These are phyloP conservation scores for Blastobotrys mokoenaii DNA, from an alignment of 805 yeast genomes.

Conservation along the genomic window DNA sequence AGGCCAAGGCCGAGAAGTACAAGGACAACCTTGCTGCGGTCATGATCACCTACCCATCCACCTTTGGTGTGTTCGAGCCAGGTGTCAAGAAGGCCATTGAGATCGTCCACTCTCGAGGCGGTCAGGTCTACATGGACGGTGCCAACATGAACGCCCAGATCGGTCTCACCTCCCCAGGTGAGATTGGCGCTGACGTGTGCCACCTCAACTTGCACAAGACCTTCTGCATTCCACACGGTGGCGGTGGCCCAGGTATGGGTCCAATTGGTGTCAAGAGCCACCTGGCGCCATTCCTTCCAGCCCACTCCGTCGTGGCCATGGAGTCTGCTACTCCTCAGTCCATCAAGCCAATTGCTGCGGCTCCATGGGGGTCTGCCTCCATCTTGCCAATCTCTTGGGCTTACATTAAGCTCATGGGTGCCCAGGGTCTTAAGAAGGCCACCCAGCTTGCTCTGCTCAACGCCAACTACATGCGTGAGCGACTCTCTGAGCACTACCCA, in stretches of 20 bases:
- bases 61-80: conserved; percentile 94
- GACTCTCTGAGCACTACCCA: conserved; percentile 60
- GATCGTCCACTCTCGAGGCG: conserved; percentile 79
- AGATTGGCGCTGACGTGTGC: conserved; percentile 96
- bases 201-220: conserved; percentile 96
- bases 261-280: conserved; percentile 90
- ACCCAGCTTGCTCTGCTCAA: conserved; percentile 86
- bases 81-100: conserved; percentile 78
- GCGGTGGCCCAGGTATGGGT: conserved; percentile 99
- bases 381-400: conserved; percentile 91
- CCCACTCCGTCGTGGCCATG: conserved; percentile 54
- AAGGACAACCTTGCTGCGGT: conserved; percentile 70
- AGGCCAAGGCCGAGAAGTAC: conserved; percentile 62
- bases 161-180: conserved; percentile 95
- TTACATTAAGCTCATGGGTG: conserved; percentile 91
- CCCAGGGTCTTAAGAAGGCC: conserved; percentile 72
- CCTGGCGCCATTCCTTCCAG: conserved; percentile 73
- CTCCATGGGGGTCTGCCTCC: conserved; percentile 93
- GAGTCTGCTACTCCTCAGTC: conserved; percentile 34
- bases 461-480: conserved; percentile 90
- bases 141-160: conserved; percentile 99
- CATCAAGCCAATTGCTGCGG: conserved; percentile 77
- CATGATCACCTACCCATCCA: conserved; percentile 97
- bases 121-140: conserved; percentile 95
- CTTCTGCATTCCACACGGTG: conserved; percentile 96